These are phyloP conservation scores for Penicillium aurantiogriseum DNA, from an alignment of 2,329 filamentous ascomycete species.

Conservation along the genomic window DNA sequence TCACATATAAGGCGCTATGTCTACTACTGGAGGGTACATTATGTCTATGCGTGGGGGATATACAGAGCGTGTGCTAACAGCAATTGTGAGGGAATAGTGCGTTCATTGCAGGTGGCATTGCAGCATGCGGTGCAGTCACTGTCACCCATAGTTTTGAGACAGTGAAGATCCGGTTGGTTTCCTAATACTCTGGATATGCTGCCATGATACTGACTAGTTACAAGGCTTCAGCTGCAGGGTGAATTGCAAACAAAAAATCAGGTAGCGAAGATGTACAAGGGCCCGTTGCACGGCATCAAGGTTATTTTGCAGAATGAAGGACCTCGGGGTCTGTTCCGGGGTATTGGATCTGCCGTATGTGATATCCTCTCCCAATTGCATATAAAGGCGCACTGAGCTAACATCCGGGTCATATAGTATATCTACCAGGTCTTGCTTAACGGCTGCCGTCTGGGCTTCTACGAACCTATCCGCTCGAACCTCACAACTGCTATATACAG, in stretches of 20 bases:
- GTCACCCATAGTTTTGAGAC: slow-evolving; percentile 98
- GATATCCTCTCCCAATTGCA: background rate
- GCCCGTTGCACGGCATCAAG: slow-evolving; percentile 84
- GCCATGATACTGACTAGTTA: slow-evolving; percentile 2
- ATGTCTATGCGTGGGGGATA: background rate
- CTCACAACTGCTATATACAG: slow-evolving; percentile 69
- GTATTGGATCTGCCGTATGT: slow-evolving; percentile 74
- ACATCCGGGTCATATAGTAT: slow-evolving; percentile 55
- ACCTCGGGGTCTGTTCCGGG: slow-evolving; percentile 77
- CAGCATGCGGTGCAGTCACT: slow-evolving; percentile 94
- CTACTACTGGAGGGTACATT: slow-evolving; percentile 54
- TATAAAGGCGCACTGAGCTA: background rate
- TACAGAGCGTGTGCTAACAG: slow-evolving; percentile 12
- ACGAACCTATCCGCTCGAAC: slow-evolving; percentile 82
- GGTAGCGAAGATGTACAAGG: slow-evolving; percentile 83
- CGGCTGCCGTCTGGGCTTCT: slow-evolving; percentile 94
- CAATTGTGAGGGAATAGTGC: slow-evolving; percentile 53
- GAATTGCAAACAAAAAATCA: slow-evolving; percentile 85
- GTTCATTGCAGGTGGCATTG: slow-evolving; percentile 94
- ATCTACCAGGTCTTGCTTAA: slow-evolving; percentile 96
- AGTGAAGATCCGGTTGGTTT: slow-evolving; percentile 85
- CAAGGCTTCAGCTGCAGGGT: slow-evolving; percentile 89
- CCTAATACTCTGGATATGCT: background rate
- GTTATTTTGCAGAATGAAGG: slow-evolving; percentile 93
- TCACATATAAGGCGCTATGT: slow-evolving; percentile 41